Evolutionary conservation across 257 asterid genomes (phyloP), one percentile per base, ranked within the genome.

Genomic region (Salvia hispanica): DNA sequence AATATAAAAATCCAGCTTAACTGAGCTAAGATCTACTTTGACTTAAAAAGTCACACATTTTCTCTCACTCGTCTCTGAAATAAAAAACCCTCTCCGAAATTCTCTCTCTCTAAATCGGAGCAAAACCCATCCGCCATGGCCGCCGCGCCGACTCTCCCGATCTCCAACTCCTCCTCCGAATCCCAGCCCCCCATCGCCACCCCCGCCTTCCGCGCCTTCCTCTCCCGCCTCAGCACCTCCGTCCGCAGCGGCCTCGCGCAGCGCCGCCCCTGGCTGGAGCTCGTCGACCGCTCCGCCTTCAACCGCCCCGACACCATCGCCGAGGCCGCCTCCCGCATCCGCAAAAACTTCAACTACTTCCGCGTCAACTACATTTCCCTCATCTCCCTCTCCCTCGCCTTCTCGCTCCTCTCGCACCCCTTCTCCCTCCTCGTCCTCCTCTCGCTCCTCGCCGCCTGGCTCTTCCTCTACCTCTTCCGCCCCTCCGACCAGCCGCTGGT

Each of bases 231-330:
- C 65, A 73, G 73, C 57, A 16, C 93, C 76, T 78, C 90, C 52
- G 28, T 85, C 76, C 87, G 92, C 73, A 88, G 77, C 53, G 88
- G 88, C 70, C 71, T 87, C 76, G 70, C 96, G 36, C 96, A 84
- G 73, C 95, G 96, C 69, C 96, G 98, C 57, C 98, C 96, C 31
- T 92, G 97, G 97, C 62, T 71, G 15, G 98, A 92, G 61, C 95
- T 92, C 53, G 39, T 89, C 45, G 98, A 92, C 47, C 96, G 97
- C 36, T 61, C 96, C 68, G 84, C 98, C 78, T 87, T 89, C 80
- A 47, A 95, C 73, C 95, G 96, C 15, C 98, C 98, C 2, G 96
- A 92, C 9, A 74, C 86, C 78, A 81, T 92, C 71, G 25, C 96
- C 72, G 98, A 92, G 13, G 95, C 98, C 70, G 91, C 89, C 64